Conservation (phyloP, 192 early-diverging fungal genomes). For the Entomortierella parvispora region DNA sequence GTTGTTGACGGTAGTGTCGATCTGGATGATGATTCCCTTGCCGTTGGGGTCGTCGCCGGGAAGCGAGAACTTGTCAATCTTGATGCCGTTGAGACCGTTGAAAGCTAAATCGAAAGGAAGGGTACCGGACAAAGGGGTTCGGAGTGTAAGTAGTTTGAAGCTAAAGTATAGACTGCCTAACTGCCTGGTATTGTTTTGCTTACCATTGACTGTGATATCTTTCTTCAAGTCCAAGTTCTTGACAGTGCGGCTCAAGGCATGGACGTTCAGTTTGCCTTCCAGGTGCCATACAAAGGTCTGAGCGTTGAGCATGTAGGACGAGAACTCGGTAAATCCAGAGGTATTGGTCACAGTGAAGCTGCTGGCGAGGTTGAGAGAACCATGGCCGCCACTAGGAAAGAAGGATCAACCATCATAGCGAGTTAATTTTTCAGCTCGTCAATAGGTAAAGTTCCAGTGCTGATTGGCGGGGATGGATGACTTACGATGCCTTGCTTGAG, state of each 20-base stretch:
- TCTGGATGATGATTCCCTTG: constrained; percentile 57
- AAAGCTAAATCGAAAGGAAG: constrained; percentile 27
- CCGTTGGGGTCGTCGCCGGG: constrained; percentile 60
- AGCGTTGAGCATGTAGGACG: constrained; percentile 51
- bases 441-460: neutral
- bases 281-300: constrained; percentile 52
- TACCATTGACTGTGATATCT: constrained; percentile 50
- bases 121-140: too few relatives aligned
- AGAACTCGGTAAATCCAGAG: constrained; percentile 47
- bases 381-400: constrained; percentile 1
- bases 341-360: constrained; percentile 45
- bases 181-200: too few relatives aligned
- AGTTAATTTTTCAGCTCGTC: too few relatives aligned
- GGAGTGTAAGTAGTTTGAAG: too few relatives aligned
- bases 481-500: neutral
- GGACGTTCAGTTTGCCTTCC: constrained; percentile 39
- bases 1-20: constrained; percentile 52
- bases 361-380: neutral
- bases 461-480: neutral
- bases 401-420: neutral
- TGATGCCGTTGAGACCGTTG: constrained; percentile 55
- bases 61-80: constrained; percentile 52
- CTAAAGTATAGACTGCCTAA: too few relatives aligned
- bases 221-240: constrained; percentile 54
- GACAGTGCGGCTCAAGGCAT: constrained; percentile 40